Percentiles rank a stretch among this genome's conserved stretches.
phyloP scores from a whole-genome alignment of 305 asterid species.

The Lippia alba region DNA sequence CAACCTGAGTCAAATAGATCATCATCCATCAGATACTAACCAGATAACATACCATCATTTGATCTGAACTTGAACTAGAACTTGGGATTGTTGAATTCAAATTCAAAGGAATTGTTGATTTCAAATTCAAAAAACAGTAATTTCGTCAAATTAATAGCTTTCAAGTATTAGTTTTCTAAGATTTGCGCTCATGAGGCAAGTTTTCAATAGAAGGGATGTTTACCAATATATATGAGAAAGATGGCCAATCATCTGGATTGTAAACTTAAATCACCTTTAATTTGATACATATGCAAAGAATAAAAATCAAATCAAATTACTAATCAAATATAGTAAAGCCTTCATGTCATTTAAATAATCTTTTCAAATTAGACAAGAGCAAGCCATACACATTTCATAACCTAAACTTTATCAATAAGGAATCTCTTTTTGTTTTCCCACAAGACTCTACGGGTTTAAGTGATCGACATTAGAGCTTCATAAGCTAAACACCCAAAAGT shows the following conservation, averaged over 20 bases:
- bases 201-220: background rate
- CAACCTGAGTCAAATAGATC: slow-evolving; percentile 73
- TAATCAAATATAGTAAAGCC: background rate
- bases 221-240: background rate
- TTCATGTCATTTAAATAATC: background rate
- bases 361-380: background rate
- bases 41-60: slow-evolving; percentile 19
- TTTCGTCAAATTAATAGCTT: background rate
- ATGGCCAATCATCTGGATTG: background rate
- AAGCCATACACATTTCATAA: background rate
- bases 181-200: slow-evolving; percentile 13
- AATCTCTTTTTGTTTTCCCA: background rate
- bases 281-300: background rate
- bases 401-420: background rate
- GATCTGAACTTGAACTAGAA: slow-evolving; percentile 40
- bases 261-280: background rate
- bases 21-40: slow-evolving; percentile 36
- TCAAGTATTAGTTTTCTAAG: background rate
- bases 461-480: background rate
- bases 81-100: slow-evolving; percentile 24
- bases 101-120: slow-evolving; percentile 19
- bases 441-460: background rate
- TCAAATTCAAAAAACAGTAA: slow-evolving; percentile 20
- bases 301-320: background rate
- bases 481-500: background rate